Evolutionary conservation across 768 basidiomycete genomes (phyloP).

Genomic region (Pseudohyphozyma bogoriensis): DNA sequence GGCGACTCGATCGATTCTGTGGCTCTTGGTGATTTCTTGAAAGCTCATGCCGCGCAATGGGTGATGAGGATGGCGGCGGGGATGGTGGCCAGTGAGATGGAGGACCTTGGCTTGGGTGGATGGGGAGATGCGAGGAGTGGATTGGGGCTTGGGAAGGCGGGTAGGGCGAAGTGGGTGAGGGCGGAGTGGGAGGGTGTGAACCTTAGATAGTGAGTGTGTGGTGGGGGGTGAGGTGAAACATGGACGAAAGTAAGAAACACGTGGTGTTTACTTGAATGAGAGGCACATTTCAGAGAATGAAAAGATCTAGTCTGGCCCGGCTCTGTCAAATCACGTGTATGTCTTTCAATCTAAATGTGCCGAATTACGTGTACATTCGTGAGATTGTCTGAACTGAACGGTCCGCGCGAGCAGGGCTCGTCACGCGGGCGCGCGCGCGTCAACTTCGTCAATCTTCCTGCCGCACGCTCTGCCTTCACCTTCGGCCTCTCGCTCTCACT

Average conservation of each 20-base stretch:
- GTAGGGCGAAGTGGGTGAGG: neutral
- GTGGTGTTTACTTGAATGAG: neutral
- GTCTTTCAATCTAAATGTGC: too few species aligned
- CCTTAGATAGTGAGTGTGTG: neutral
- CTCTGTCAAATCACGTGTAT: too few species aligned
- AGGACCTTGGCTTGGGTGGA: neutral
- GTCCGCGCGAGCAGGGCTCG: too few species aligned
- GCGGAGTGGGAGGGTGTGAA: slow-evolving; percentile 1
- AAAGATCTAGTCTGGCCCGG: too few species aligned
- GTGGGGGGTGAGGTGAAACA: too few species aligned
- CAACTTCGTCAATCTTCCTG: too few species aligned
- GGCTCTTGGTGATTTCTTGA: neutral
- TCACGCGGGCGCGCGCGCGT: too few species aligned
- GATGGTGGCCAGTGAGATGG: neutral
- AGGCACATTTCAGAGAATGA: too few species aligned
- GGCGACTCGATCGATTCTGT: slow-evolving; percentile 28
- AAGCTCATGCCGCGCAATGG: neutral
- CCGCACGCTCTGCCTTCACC: too few species aligned
- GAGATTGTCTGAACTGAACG: too few species aligned
- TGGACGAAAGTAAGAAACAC: neutral
- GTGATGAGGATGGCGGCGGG: neutral
- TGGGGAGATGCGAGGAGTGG: neutral
- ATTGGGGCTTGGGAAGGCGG: neutral
- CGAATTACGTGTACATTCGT: too few species aligned
- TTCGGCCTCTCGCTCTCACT: too few species aligned